Evolutionary conservation across 2,329 filamentous ascomycete species (phyloP), one percentile per base, ranked within the genome.

Genomic region (Cladosporium sphaerospermum): DNA sequence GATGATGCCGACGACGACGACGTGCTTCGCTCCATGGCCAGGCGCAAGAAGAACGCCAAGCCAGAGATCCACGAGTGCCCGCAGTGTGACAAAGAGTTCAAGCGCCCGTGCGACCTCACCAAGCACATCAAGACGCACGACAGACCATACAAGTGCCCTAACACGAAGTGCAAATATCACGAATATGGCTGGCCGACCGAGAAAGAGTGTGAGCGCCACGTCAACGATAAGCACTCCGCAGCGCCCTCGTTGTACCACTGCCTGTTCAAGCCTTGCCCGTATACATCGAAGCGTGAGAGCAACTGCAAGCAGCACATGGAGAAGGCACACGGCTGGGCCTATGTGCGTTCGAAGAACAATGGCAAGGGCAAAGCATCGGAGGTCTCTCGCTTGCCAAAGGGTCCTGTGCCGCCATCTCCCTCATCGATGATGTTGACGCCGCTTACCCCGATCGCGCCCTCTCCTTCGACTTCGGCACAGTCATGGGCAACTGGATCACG

Each of bases 241-340:
- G 78, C 84, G 33, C 91, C 93, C 4, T 78, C 83, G 41, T 84
- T 95, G 75, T 96, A 84, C 71, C 84, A 88, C 73, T 99, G 93
- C 73, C 73, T 83, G 45, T 97, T 81, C 72, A 79, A 83, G 62
- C 86, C 86, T 19, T 97, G 93, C 78, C 84, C 88, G 0, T 97
- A 97, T 75, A 87, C 89, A 66, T 96, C 91, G 9, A 97, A 97
- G 78, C 86, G 91, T 55, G 88, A 96, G 74, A 93, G 88, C 58
- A 97, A 97, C 71, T 95, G 89, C 80, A 96, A 96, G 70, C 92
- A 96, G 71, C 91, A 97, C 73, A 96, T 96, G 91, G 92, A 97
- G 75, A 96, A 96, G 72, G 86, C 89, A 0, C 91, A 97, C 65
- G 85, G 85, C 54, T 96, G 89, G 86, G 78, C 79, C n/a, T 96